Conservation (phyloP, 345 rosid species). For the Arabidopsis thaliana region DNA sequence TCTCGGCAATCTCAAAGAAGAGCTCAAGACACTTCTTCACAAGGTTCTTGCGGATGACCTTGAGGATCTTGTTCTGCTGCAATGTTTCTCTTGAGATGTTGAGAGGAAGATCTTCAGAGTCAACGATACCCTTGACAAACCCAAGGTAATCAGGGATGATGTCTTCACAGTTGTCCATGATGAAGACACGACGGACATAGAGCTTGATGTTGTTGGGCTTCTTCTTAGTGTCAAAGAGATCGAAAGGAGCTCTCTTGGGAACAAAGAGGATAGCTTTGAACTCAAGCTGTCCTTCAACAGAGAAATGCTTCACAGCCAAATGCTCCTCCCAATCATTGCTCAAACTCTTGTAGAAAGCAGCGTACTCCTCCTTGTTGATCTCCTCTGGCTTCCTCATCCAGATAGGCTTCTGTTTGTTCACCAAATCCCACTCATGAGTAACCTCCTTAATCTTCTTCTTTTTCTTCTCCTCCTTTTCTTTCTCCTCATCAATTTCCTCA, state of each 20-base stretch:
- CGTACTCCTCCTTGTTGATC: constrained; percentile 83
- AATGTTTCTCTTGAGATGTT: constrained; percentile 85
- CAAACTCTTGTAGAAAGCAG: constrained; percentile 93
- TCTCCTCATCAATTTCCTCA: constrained; percentile 81
- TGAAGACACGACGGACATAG: constrained; percentile 88
- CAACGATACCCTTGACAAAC: constrained; percentile 89
- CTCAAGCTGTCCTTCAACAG: constrained; percentile 97
- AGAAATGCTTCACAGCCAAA: constrained; percentile 85
- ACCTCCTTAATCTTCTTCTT: constrained; percentile 94
- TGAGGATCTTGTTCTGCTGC: constrained; percentile 92
- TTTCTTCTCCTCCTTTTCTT: constrained; percentile 75
- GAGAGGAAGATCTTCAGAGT: constrained; percentile 89
- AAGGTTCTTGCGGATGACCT: constrained; percentile 88
- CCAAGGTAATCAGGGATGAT: constrained; percentile 84
- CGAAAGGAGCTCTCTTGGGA: constrained; percentile 92
- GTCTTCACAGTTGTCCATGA: constrained; percentile 97
- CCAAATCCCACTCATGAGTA: constrained; percentile 79
- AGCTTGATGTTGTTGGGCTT: constrained; percentile 95
- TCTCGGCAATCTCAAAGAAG: constrained; percentile 90
- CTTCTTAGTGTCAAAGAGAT: constrained; percentile 89
- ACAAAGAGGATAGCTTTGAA: constrained; percentile 91
- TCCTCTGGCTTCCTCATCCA: constrained; percentile 99
- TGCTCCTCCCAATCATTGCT: constrained; percentile 98
- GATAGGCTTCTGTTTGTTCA: constrained; percentile 95
- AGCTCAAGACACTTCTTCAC: constrained; percentile 94